A percentile compares a stretch with the other conserved stretches of the same genome.
Conservation (phyloP, 2,329 filamentous ascomycete species). For the Alternaria arbusti region DNA sequence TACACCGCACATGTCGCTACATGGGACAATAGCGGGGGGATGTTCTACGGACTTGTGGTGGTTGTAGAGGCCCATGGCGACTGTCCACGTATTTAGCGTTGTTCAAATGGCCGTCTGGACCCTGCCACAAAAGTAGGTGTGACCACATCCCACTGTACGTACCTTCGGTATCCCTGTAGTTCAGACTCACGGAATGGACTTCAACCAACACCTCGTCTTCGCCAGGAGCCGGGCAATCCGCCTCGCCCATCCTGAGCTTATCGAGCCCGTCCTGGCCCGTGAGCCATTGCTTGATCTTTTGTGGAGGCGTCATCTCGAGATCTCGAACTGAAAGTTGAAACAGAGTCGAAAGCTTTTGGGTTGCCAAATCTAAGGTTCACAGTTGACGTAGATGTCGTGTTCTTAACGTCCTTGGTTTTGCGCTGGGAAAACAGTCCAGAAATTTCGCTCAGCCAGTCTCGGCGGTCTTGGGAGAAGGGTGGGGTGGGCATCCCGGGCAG, state of each 20-base stretch:
- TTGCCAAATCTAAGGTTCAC: background rate
- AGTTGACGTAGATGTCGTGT: conserved; percentile 16
- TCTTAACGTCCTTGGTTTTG: conserved; percentile 18
- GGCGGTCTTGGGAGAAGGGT: conserved; percentile 44
- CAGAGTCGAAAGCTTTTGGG: conserved; percentile 15
- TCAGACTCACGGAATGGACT: conserved; percentile 60
- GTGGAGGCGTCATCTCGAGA: conserved; percentile 28
- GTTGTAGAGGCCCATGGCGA: conserved; percentile 70
- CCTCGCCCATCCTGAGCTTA: conserved; percentile 46
- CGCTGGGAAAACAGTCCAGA: conserved; percentile 31
- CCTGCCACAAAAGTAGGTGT: background rate
- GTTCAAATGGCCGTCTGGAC: background rate
- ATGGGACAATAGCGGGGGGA: conserved; percentile 62
- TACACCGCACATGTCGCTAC: conserved; percentile 73
- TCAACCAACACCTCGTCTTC: conserved; percentile 59
- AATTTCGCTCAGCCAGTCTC: conserved; percentile 45
- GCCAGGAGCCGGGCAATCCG: conserved; percentile 42
- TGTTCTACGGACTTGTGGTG: conserved; percentile 64
- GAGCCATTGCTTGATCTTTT: conserved; percentile 50
- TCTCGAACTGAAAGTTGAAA: conserved; percentile 13
- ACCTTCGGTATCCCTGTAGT: conserved; percentile 61
- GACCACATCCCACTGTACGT: background rate
- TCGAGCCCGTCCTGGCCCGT: conserved; percentile 53
- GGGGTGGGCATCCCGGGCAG: conserved; percentile 41
- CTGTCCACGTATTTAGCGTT: conserved; percentile 47